Percentiles rank a stretch among this genome's conserved stretches.
Conservation (phyloP, 1,139 yeast species). For the Candida sojae region DNA sequence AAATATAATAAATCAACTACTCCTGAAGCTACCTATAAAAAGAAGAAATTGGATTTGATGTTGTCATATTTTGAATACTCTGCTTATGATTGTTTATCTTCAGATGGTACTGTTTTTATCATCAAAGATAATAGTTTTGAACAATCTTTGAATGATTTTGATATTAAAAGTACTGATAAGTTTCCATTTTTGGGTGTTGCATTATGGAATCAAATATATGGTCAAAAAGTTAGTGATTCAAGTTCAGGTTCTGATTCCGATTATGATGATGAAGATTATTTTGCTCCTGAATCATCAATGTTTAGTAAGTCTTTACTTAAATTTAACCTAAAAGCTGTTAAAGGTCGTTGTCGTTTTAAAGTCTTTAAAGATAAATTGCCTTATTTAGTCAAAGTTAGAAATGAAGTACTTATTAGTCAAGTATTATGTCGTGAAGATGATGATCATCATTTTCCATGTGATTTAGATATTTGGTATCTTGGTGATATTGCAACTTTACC, state of each 20-base stretch:
- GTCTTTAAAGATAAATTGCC: slow-evolving; percentile 37
- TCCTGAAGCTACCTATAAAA: slow-evolving; percentile 18
- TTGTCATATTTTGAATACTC: slow-evolving; percentile 38
- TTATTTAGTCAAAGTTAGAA: slow-evolving; percentile 34
- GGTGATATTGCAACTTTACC: slow-evolving; percentile 44
- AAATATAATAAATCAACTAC: slow-evolving; percentile 21
- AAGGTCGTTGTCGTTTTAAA: slow-evolving; percentile 38
- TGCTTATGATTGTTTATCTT: slow-evolving; percentile 35
- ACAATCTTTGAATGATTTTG: slow-evolving; percentile 12
- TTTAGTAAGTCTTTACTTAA: slow-evolving; percentile 33
- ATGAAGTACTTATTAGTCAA: slow-evolving; percentile 17
- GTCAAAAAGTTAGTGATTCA: slow-evolving; percentile 26
- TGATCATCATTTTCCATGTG: slow-evolving; percentile 10
- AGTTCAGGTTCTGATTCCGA: slow-evolving; percentile 18
- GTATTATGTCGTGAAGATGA: slow-evolving; percentile 9
- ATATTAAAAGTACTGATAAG: slow-evolving; percentile 13
- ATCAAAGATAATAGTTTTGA: slow-evolving; percentile 38
- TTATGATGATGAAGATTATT: slow-evolving; percentile 23
- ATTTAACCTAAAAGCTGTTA: slow-evolving; percentile 34
- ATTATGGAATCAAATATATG: slow-evolving; percentile 37
- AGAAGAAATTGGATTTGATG: slow-evolving; percentile 35
- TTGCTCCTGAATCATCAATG: slow-evolving; percentile 21
- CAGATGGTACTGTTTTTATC: slow-evolving; percentile 34
- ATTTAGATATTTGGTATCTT: slow-evolving; percentile 35
- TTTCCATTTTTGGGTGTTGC: slow-evolving; percentile 37